A percentile compares a stretch with the other conserved stretches of the same genome.
Evolutionary conservation across 768 basidiomycete genomes (phyloP).

Genomic region (Daedaleopsis nitida): DNA sequence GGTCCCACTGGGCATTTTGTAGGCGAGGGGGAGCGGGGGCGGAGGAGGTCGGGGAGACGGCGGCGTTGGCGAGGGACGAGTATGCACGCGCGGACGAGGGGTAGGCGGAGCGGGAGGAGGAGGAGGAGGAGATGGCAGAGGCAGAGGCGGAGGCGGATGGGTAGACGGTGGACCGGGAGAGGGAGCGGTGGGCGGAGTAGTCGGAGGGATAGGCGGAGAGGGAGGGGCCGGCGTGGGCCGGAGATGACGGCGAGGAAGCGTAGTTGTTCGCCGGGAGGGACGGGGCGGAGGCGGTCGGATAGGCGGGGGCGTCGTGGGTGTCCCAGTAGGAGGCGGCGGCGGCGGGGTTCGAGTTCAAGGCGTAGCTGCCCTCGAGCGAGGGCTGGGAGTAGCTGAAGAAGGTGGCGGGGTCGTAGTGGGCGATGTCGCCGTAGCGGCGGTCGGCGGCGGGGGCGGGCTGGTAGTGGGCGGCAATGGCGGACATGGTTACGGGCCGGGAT

Average conservation of each 20-base stretch:
- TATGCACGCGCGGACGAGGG: conserved; percentile 8
- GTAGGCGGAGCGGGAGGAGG: conserved; percentile 3
- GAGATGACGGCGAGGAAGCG: conserved; percentile 1
- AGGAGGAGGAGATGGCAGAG: not conserved
- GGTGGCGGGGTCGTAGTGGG: conserved; percentile 16
- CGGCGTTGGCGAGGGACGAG: conserved; percentile 8
- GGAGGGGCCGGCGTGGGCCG: conserved; percentile 6
- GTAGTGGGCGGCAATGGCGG: conserved; percentile 18
- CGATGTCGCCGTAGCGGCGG: conserved; percentile 14
- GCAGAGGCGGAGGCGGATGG: not conserved
- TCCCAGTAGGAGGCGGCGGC: conserved; percentile 8
- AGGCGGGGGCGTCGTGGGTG: conserved; percentile 10
- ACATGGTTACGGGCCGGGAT: conserved; percentile 7
- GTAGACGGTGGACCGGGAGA: conserved; percentile 3
- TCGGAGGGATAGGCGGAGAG: conserved; percentile 6
- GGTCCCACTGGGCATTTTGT: conserved; percentile 16
- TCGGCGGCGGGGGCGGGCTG: conserved; percentile 8
- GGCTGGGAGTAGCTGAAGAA: conserved; percentile 14
- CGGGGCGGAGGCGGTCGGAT: conserved; percentile 11
- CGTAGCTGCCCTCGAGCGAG: conserved; percentile 9
- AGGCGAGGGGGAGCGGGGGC: conserved; percentile 7
- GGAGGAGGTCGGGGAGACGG: not conserved
- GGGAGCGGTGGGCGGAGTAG: conserved; percentile 8
- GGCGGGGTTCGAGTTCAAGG: conserved; percentile 1
- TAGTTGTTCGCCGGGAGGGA: not conserved